Base-by-base conservation (phyloP, 768 basidiomycete species). In the Clitopilus hobsonii region DNA sequence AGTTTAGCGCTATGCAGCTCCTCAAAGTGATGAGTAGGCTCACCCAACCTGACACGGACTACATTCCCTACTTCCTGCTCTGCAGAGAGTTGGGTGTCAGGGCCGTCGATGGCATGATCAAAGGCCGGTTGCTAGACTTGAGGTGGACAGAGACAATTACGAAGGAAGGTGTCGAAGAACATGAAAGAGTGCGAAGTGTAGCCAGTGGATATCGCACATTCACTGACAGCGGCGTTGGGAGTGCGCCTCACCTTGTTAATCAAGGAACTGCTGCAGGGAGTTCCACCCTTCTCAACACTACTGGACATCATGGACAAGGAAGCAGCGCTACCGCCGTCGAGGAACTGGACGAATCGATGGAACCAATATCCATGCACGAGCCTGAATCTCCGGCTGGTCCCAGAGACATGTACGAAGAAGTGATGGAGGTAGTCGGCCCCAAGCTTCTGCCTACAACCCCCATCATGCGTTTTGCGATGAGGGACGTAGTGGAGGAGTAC, bases 41-140 rank as follows among this genome's bases (percentile, higher is more conserved):
- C 55, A 83, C 85, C 25, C 82, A 84, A 60, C 78, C 80, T 0
- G 81, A 80, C 41, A 78, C 82, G 50, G 78, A 74, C 10, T 83
- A 85, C 58, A 73, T 93, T 50, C 80, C 88, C 1, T 94, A 94
- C 67, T 94, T 94, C 68, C 72, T 85, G 57, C 77, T 93, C 13
- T 93, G 90, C 62, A 78, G 89, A 36, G 89, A 93, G 67, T 71
- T 93, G n/a, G 91, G 91, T 2, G 89, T 89, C 47, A 77, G 83
- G 7, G 88, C 88, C 4, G 88, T 93, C 6, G 91, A 93, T 64
- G 90, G 88, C 24, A 88, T 93, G 89, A 81, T 94, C 48, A 84
- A 85, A 57, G 88, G 85, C 1, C 78, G 85, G 52, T 82, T 93
- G 50, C 68, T 91, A 53, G 88, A 90, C 65, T 65, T 91, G 59